Percentiles rank a stretch among this genome's conserved stretches.
phyloP scores from a whole-genome alignment of 2,329 filamentous ascomycete genomes.

The Fusarium oligoseptatum region DNA sequence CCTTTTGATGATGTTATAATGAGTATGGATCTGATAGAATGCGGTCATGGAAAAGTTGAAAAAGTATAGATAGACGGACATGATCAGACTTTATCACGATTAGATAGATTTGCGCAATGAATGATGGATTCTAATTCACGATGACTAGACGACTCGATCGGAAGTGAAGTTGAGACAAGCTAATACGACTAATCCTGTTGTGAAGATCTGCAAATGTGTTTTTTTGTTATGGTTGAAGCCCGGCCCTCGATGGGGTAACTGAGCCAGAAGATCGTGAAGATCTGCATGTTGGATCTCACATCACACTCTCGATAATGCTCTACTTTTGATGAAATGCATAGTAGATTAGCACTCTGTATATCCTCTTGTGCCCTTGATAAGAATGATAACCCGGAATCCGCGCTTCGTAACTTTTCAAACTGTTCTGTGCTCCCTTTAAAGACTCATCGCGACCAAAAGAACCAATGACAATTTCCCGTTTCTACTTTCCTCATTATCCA shows the following conservation, averaged over 20 bases:
- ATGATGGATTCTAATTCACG: neutral
- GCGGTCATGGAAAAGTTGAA: neutral
- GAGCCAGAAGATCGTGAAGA: too few species aligned
- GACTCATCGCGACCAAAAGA: neutral
- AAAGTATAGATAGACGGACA: neutral
- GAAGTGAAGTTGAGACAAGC: neutral
- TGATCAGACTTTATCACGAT: neutral
- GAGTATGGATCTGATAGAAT: neutral
- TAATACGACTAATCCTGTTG: neutral
- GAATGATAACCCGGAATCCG: neutral
- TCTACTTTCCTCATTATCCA: neutral
- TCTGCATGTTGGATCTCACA: too few species aligned
- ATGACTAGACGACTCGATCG: neutral
- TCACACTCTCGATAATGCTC: neutral
- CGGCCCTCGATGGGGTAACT: too few species aligned
- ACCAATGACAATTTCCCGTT: neutral
- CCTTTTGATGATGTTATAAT: neutral
- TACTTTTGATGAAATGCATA: neutral
- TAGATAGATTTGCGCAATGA: neutral
- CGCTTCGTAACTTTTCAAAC: neutral
- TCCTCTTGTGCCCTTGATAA: neutral
- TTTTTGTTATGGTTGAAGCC: too few species aligned
- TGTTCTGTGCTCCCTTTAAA: neutral
- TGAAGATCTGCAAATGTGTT: neutral
- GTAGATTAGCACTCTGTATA: neutral